Conservation (phyloP, 257 asterid species). For the Leptodermis oblonga region DNA sequence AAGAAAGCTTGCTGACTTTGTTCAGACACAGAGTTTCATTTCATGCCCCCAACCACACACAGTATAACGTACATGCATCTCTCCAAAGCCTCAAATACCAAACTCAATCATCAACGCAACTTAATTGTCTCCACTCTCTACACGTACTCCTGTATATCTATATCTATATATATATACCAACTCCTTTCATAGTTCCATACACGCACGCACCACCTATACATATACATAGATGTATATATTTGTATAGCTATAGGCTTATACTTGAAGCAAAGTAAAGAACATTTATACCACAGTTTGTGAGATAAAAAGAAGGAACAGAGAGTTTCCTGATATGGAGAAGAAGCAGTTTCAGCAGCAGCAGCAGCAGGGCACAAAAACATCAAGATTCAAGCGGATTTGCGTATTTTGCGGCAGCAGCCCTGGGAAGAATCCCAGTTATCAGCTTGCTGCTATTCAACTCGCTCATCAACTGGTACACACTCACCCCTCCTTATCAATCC, state of each 20-base stretch:
- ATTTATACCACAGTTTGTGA: neutral
- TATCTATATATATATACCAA: neutral
- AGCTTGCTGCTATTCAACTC: constrained; percentile 70
- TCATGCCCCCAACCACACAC: too few relatives aligned
- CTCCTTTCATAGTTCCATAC: neutral
- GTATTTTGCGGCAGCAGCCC: constrained; percentile 88
- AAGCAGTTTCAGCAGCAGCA: constrained; percentile 12
- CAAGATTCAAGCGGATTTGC: constrained; percentile 76
- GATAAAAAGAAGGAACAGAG: too few relatives aligned
- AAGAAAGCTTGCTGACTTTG: constrained; percentile 27
- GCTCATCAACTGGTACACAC: constrained; percentile 61
- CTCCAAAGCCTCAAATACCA: neutral
- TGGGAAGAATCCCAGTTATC: constrained; percentile 72
- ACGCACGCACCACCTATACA: neutral
- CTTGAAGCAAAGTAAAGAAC: neutral
- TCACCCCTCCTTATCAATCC: too few relatives aligned
- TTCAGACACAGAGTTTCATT: neutral
- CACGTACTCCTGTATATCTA: too few relatives aligned
- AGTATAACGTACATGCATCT: neutral
- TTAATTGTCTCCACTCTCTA: too few relatives aligned
- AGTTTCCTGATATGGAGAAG: constrained; percentile 44
- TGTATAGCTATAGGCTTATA: neutral
- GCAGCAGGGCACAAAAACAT: constrained; percentile 27
- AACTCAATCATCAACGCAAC: too few relatives aligned
- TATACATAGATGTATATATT: too few relatives aligned